Conservation (phyloP, 495 filamentous ascomycete genomes). For the Lindgomyces ingoldianus region DNA sequence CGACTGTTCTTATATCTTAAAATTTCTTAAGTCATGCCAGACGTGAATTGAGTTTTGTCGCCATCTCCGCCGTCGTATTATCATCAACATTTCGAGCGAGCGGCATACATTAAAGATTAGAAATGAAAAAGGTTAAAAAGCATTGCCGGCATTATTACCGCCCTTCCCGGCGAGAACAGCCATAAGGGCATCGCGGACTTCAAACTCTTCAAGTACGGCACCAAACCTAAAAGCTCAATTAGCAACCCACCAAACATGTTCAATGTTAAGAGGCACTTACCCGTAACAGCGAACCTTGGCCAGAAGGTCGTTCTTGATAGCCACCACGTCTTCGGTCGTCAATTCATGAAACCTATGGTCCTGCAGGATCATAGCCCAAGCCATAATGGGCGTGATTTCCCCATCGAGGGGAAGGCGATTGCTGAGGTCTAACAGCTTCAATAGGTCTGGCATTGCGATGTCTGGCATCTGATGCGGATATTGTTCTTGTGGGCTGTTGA, state of each 20-base stretch:
- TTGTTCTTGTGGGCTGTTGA: constrained; percentile 43
- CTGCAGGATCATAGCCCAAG: constrained; percentile 76
- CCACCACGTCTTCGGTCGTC: constrained; percentile 67
- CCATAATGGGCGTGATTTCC: constrained; percentile 97
- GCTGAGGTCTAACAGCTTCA: constrained; percentile 81
- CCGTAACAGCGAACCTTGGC: constrained; percentile 91
- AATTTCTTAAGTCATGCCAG: too few relatives aligned
- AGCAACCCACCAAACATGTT: too few relatives aligned
- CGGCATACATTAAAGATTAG: too few relatives aligned
- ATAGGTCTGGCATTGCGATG: constrained; percentile 70
- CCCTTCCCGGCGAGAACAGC: constrained; percentile 64
- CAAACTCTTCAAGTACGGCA: constrained; percentile 86
- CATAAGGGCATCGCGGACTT: constrained; percentile 81
- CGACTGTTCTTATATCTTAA: too few relatives aligned
- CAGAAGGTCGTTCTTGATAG: constrained; percentile 69
- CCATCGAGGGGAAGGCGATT: constrained; percentile 80
- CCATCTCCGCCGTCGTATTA: too few relatives aligned
- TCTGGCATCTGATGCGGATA: constrained; percentile 63
- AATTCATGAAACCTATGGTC: constrained; percentile 69
- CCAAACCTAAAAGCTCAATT: constrained; percentile 61
- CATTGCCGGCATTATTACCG: background rate
- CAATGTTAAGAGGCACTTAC: too few relatives aligned
- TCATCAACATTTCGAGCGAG: too few relatives aligned
- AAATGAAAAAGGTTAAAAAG: background rate
- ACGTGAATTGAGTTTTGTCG: too few relatives aligned